Percentiles rank a stretch among this genome's conserved stretches.
phyloP scores from a whole-genome alignment of 192 early-diverging fungal genomes.

The Pilaira anomala region DNA sequence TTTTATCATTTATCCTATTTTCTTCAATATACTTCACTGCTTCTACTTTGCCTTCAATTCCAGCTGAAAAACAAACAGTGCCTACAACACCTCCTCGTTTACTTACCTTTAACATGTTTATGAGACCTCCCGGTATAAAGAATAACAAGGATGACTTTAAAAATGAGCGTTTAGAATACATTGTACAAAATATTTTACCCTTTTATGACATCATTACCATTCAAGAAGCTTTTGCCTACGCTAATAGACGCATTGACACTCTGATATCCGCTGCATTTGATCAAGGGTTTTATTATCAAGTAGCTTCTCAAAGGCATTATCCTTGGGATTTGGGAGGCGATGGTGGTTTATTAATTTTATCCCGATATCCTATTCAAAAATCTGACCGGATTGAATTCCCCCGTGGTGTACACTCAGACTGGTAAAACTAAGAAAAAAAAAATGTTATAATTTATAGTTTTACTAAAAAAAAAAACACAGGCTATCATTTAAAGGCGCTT shows the following conservation, averaged over 20 bases:
- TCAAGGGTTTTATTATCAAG: slow-evolving; percentile 65
- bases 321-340: slow-evolving; percentile 63
- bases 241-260: slow-evolving; percentile 49
- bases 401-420: slow-evolving; percentile 67
- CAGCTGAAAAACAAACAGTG: slow-evolving; percentile 4
- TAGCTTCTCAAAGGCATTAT: slow-evolving; percentile 53
- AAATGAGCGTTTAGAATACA: slow-evolving; percentile 65
- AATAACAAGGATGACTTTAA: slow-evolving; percentile 77
- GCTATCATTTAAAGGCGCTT: slow-evolving; percentile 68
- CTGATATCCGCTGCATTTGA: slow-evolving; percentile 59
- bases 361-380: slow-evolving; percentile 61
- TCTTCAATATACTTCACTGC: slow-evolving; percentile 14
- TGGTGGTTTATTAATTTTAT: slow-evolving; percentile 74
- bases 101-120: slow-evolving; percentile 67
- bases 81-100: slow-evolving; percentile 39
- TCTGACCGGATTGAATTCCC: slow-evolving; percentile 57
- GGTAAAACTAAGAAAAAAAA: slow-evolving; percentile 40
- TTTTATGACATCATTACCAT: slow-evolving; percentile 74
- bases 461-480: slow-evolving; percentile 2
- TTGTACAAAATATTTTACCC: slow-evolving; percentile 60
- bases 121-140: slow-evolving; percentile 69
- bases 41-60: slow-evolving; percentile 14
- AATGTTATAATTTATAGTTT: not conserved
- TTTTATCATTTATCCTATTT: slow-evolving; percentile 8
- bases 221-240: slow-evolving; percentile 82